Evolutionary conservation across 148 eudicot species (phyloP), one percentile per base, ranked within the genome.

Genomic region (Fagopyrum esculentum): DNA sequence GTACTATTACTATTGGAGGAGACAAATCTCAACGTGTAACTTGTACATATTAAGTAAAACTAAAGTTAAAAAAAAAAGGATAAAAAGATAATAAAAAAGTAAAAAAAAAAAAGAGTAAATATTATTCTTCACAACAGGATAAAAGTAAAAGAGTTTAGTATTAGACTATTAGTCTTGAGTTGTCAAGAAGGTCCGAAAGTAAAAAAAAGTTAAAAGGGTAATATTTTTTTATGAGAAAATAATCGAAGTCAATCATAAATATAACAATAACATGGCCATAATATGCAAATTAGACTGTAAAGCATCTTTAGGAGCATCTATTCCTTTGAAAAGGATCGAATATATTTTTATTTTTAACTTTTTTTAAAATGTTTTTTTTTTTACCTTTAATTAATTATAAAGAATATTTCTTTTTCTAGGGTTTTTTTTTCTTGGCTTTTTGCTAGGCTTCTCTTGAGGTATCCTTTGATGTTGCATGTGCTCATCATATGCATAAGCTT

Each of bases 401-500:
- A 7, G 19, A 4, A 56, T 22, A 19, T 59, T 59, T 22, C 10
- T 59, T 59, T 22, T 6, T 22, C 26, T 59, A 17, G 2, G 60
- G 22, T 55, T 8, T 26, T 29, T 26, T 61, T 22, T 61, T 26
- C 44, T 61, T 61, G 68, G 68, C 68, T 61, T 61, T 61, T 26
- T 61, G 30, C 68, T 61, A 61, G 63, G 8, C 8, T 5, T 17
- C 22, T 55, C 60, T 17, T n/a, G 60, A 55, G 60, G 60, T 16
- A 10, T 52, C 17, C 5, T 13, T 4, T 6, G 9, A 15, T 17
- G 12, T 61, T 61, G 68, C 43, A 61, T 61, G 68, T 61, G 68
- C 68, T 61, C 43, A 61, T 61, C 68, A 61, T 61, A 61, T 61
- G 68, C 44, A 26, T 15, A 61, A 60, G 68, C 68, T 22, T 60